Conservation (phyloP, 1,139 yeast species). For the Wickerhamomyces sp. region DNA sequence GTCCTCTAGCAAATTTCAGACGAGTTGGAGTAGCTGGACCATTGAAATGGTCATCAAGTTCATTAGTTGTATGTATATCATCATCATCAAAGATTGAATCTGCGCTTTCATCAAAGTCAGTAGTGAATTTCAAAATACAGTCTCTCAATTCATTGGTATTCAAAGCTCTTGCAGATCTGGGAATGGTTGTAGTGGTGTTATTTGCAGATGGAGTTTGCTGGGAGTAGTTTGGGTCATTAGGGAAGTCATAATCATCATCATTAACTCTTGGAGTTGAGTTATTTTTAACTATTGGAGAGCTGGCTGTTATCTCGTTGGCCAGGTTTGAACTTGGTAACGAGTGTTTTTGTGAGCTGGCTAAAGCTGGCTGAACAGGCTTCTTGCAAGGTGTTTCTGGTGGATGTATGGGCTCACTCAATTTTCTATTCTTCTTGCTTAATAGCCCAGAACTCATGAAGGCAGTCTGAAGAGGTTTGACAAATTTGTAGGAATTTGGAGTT, state of each 20-base stretch:
- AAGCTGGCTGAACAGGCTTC: slow-evolving; percentile 34
- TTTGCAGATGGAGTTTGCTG: slow-evolving; percentile 13
- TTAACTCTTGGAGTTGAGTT: slow-evolving; percentile 20
- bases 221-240: neutral
- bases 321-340: slow-evolving; percentile 21
- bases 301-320: slow-evolving; percentile 25
- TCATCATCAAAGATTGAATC: slow-evolving; percentile 27
- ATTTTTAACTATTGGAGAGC: slow-evolving; percentile 24
- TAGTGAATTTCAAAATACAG: slow-evolving; percentile 31
- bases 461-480: slow-evolving; percentile 79
- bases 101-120: slow-evolving; percentile 32
- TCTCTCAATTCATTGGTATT: slow-evolving; percentile 31
- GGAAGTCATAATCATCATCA: slow-evolving; percentile 5
- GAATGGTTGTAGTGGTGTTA: slow-evolving; percentile 11
- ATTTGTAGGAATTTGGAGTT: slow-evolving; percentile 57
- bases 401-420: slow-evolving; percentile 32
- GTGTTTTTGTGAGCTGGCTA: slow-evolving; percentile 19
- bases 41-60: slow-evolving; percentile 13
- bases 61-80: slow-evolving; percentile 11
- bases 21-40: slow-evolving; percentile 22
- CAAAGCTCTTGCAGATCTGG: slow-evolving; percentile 29
- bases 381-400: slow-evolving; percentile 86
- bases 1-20: slow-evolving; percentile 18
- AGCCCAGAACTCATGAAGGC: slow-evolving; percentile 79
- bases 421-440: slow-evolving; percentile 59